Conservation (phyloP, 2,329 filamentous ascomycete genomes). For the Fusarium sp. region DNA sequence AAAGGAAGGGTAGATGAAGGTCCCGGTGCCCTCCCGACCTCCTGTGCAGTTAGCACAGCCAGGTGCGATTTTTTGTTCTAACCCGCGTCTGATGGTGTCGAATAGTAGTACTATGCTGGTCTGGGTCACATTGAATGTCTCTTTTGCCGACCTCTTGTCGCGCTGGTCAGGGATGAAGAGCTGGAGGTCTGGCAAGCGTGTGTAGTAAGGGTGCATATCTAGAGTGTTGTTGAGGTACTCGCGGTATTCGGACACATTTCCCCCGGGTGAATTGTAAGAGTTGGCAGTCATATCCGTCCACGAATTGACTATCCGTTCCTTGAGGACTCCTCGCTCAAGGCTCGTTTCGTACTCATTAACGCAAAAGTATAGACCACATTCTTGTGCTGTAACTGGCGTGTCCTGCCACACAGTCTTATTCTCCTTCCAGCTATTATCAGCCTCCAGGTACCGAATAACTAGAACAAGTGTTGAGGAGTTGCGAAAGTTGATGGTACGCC, state of each 20-base stretch:
- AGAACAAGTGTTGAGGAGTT: conserved; percentile 1
- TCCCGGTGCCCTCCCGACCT: not conserved
- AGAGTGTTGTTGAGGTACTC: conserved; percentile 12
- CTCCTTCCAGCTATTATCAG: conserved; percentile 1
- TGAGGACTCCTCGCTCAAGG: conserved; percentile 2
- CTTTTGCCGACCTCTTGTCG: not conserved
- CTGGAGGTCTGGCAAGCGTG: conserved; percentile 1
- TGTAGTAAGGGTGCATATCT: not conserved
- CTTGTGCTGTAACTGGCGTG: not conserved
- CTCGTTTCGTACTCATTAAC: conserved; percentile 3
- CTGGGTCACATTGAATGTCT: conserved; percentile 19
- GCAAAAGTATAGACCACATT: conserved; percentile 24
- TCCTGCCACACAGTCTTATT: conserved; percentile 12
- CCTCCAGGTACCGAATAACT: not conserved
- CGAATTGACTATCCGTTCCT: not conserved
- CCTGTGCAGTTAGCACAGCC: too few relatives aligned
- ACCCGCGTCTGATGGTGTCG: not conserved
- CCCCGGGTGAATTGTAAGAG: not conserved
- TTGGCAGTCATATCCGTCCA: not conserved
- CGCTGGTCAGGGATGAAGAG: conserved; percentile 3
- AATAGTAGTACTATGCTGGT: not conserved
- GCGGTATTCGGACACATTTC: not conserved
- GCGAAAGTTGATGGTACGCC: not conserved
- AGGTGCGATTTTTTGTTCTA: too few relatives aligned
- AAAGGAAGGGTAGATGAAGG: not conserved